phyloP scores from a whole-genome alignment of 192 early-diverging fungal genomes.

The Diversispora epigaea region DNA sequence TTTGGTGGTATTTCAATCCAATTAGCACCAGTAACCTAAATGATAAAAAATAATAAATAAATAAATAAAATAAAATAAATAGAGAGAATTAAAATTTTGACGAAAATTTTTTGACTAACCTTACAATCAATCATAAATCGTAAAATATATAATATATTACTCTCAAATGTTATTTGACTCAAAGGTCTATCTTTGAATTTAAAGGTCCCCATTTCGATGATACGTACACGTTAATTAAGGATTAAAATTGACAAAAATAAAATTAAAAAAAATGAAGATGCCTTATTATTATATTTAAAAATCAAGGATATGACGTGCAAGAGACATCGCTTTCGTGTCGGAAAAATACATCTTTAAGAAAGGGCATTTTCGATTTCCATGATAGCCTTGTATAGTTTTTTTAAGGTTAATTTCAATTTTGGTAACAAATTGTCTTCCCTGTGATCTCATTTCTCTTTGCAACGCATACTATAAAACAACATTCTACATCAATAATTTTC shows the following conservation, averaged over 20 bases:
- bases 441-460: conserved; percentile 13
- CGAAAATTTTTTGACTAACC: conserved; percentile 34
- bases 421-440: conserved; percentile 37
- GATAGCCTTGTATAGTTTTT: conserved; percentile 85
- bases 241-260: not conserved
- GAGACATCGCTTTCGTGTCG: conserved; percentile 49
- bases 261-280: not conserved
- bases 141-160: conserved; percentile 82
- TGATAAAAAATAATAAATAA: not conserved
- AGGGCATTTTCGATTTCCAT: conserved; percentile 73
- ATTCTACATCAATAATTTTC: not conserved
- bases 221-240: conserved; percentile 20
- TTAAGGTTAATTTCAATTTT: conserved; percentile 73
- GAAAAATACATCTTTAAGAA: conserved; percentile 77
- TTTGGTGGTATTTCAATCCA: conserved; percentile 89
- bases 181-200: conserved; percentile 23
- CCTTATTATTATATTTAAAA: no score
- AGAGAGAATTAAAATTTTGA: no score
- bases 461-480: not conserved
- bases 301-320: conserved; percentile 41
- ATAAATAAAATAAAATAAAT: not conserved
- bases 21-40: conserved; percentile 73
- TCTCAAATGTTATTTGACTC: conserved; percentile 71
- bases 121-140: conserved; percentile 95
- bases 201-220: conserved; percentile 35